These are phyloP conservation scores for Suillus bovinus DNA, from an alignment of 768 basidiomycete species.

Conservation along the genomic window DNA sequence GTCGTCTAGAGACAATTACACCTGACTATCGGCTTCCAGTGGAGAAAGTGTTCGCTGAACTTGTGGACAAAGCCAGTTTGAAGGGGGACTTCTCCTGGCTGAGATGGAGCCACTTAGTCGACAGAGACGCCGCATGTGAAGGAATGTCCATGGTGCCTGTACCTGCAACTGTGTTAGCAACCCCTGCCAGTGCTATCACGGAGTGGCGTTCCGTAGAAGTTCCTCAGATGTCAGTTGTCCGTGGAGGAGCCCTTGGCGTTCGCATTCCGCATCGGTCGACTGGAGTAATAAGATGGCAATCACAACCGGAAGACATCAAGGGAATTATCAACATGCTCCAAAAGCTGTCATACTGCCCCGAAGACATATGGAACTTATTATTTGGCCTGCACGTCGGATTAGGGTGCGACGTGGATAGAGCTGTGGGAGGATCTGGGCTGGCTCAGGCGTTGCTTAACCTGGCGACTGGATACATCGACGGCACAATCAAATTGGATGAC, in stretches of 20 bases:
- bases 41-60: slow-evolving; percentile 5
- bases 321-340: slow-evolving; percentile 5
- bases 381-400: slow-evolving; percentile 9
- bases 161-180: slow-evolving; percentile 11
- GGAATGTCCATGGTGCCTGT: slow-evolving; percentile 10
- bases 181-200: slow-evolving; percentile 10
- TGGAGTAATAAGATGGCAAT: slow-evolving; percentile 9
- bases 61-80: slow-evolving; percentile 9
- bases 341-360: slow-evolving; percentile 3
- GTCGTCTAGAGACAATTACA: slow-evolving; percentile 7
- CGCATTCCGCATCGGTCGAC: slow-evolving; percentile 11
- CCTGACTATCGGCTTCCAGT: slow-evolving; percentile 5
- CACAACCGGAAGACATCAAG: slow-evolving; percentile 7
- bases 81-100: slow-evolving; percentile 11
- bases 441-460: slow-evolving; percentile 5
- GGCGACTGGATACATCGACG: slow-evolving; percentile 7
- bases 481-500: not conserved
- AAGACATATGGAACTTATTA: slow-evolving; percentile 8
- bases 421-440: slow-evolving; percentile 3
- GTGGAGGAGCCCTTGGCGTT: slow-evolving; percentile 5
- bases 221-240: not conserved
- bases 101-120: slow-evolving; percentile 8
- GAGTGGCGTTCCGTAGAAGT: slow-evolving; percentile 8
- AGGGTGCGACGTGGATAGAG: slow-evolving; percentile 6
- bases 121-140: slow-evolving; percentile 5